phyloP scores from a whole-genome alignment of 2,329 filamentous ascomycete species.

The Emergomyces orientalis region DNA sequence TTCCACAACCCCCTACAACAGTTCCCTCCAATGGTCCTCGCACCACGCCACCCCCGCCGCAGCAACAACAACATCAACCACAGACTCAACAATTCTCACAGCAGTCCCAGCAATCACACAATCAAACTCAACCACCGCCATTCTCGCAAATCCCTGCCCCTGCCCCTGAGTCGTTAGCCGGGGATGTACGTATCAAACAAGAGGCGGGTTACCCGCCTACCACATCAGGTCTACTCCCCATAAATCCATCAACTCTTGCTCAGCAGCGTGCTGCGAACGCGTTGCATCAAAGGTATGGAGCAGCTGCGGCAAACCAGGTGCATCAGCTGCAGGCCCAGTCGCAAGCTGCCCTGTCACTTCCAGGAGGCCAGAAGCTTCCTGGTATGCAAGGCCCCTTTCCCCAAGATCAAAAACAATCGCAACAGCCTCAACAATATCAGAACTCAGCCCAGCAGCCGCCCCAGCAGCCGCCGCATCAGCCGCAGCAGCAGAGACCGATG shows the following conservation, averaged over 20 bases:
- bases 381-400: conserved; percentile 11
- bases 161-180: conserved; percentile 10
- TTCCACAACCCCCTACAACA: conserved; percentile 32
- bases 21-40: conserved; percentile 39
- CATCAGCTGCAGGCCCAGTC: conserved; percentile 37
- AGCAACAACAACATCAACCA: conserved; percentile 26
- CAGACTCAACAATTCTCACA: conserved; percentile 29
- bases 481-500: conserved; percentile 32
- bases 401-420: conserved; percentile 5
- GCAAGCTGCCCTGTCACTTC: conserved; percentile 27
- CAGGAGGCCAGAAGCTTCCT: conserved; percentile 23
- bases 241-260: conserved; percentile 26
- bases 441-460: conserved; percentile 29
- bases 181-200: conserved; percentile 42
- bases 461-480: conserved; percentile 32
- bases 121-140: conserved; percentile 20
- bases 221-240: conserved; percentile 23
- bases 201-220: conserved; percentile 41
- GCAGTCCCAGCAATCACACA: conserved; percentile 24
- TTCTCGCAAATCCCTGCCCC: conserved; percentile 21
- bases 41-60: conserved; percentile 22
- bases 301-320: conserved; percentile 35
- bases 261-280: conserved; percentile 46
- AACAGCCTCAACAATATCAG: conserved; percentile 13
- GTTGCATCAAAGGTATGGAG: conserved; percentile 41